Conservation (phyloP, 2,329 filamentous ascomycete species). For the Aspergillus floridensis region DNA sequence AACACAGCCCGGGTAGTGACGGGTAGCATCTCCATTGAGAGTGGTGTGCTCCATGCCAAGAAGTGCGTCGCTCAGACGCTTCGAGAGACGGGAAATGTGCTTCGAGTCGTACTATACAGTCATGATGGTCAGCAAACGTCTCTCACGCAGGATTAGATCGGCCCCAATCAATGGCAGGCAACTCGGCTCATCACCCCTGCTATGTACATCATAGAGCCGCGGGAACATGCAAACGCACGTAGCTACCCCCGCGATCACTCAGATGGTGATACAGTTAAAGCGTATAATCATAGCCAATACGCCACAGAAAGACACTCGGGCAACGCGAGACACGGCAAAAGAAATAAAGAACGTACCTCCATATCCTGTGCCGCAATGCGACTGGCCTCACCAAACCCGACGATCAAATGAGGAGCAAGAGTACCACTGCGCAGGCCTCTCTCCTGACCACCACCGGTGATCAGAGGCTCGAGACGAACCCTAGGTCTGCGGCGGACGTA, state of each 20-base stretch:
- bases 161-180: conserved; percentile 16
- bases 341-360: conserved; percentile 61
- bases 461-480: conserved; percentile 92
- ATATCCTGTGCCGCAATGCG: conserved; percentile 88
- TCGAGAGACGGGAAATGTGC: conserved; percentile 77
- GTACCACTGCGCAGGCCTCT: conserved; percentile 92
- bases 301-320: conserved; percentile 4
- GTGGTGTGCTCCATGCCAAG: conserved; percentile 86
- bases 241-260: conserved; percentile 61
- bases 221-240: conserved; percentile 33
- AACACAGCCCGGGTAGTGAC: conserved; percentile 93
- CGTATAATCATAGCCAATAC: conserved; percentile 69
- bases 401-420: conserved; percentile 79
- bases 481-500: conserved; percentile 89
- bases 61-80: conserved; percentile 77
- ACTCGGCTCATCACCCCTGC: conserved; percentile 63
- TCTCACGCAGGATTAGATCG: neutral
- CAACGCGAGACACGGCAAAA: conserved; percentile 19
- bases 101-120: conserved; percentile 91
- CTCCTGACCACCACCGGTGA: conserved; percentile 94
- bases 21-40: conserved; percentile 78
- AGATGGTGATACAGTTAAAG: conserved; percentile 69
- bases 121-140: conserved; percentile 8
- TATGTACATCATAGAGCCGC: conserved; percentile 58
- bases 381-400: conserved; percentile 94